Base-by-base conservation (phyloP, 257 asterid genomes). In the Scutellaria galericulata region DNA sequence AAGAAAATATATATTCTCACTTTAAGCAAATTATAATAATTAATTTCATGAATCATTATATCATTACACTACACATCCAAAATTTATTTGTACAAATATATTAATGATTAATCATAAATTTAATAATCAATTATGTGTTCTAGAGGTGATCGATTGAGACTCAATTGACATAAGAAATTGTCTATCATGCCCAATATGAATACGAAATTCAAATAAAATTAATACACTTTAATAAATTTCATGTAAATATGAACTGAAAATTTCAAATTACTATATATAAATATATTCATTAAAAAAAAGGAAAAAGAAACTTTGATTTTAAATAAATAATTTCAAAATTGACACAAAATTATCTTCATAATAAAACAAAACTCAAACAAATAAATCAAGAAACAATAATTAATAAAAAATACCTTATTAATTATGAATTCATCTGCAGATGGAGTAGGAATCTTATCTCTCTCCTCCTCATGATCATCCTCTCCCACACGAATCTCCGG, bases 371-470 rank as follows among this genome's bases (percentile, higher is more conserved):
- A 27, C 10, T 7, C 1, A 5, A 7, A 57, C 9, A 46, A 41
- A 42, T 7, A 58, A n/a, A 7, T 48, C 6, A 9, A 62, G 27
- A 31, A 35, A 45, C 18, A 71, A 14, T 24, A 24, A 24, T 7
- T n/a, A 40, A 15, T n/a, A 4, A 57, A 10, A 22, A 45, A 13
- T 46, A 70, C 80, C 80, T 76, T 55, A 37, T 44, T 8, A 52
- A 8, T 53, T 18, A 13, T 14, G 9, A 76, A 15, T 31, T 45
- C 40, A 76, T 53, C 14, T 22, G 64, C 27, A 31, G 52, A 11
- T 12, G 46, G 55, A 53, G 44, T 57, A 54, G 57, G 13, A 55
- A 10, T 11, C 44, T 8, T 53, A 53, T 0, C 27, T n/a, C 7
- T 15, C 64, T 75, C 52, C 59, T 66, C 55, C 74, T 58, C 55